phyloP scores from a whole-genome alignment of 345 rosid species.

The Euclidium syriacum region DNA sequence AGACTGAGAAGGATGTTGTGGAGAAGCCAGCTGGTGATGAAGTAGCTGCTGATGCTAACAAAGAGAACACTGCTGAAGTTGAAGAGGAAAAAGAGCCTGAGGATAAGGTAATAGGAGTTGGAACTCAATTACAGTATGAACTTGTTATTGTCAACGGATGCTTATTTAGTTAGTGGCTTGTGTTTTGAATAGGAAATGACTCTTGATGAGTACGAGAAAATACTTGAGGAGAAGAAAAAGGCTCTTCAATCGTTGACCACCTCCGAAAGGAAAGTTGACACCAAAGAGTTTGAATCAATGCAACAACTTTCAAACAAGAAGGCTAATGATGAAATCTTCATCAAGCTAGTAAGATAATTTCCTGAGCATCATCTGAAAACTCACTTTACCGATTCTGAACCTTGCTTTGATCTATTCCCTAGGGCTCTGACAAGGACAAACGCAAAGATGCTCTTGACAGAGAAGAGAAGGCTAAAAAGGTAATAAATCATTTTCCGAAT shows the following conservation, averaged over 20 bases:
- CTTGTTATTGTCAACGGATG: neutral
- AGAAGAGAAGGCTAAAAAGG: constrained; percentile 92
- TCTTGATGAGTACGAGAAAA: constrained; percentile 86
- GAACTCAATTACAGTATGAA: neutral
- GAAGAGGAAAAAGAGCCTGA: constrained; percentile 84
- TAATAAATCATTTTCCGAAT: constrained; percentile 14
- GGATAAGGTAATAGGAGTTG: constrained; percentile 50
- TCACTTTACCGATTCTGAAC: neutral
- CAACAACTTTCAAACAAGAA: constrained; percentile 88
- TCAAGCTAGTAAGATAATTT: constrained; percentile 65
- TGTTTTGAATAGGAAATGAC: constrained; percentile 76
- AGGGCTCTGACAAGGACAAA: constrained; percentile 98
- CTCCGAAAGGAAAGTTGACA: constrained; percentile 80
- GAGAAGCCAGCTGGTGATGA: constrained; percentile 68
- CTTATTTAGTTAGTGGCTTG: neutral
- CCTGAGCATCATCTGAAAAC: neutral
- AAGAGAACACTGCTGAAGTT: constrained; percentile 51
- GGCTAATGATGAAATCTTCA: constrained; percentile 68
- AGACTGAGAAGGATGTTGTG: constrained; percentile 40
- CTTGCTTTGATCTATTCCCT: constrained; percentile 3
- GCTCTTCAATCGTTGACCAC: constrained; percentile 54
- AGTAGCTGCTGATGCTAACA: constrained; percentile 57
- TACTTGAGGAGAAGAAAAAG: constrained; percentile 80
- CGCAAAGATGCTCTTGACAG: constrained; percentile 84
- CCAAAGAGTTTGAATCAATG: constrained; percentile 73